These are phyloP conservation scores for Aegilops tauschii DNA, from an alignment of 176 grass and related monocot genomes.

Conservation along the genomic window DNA sequence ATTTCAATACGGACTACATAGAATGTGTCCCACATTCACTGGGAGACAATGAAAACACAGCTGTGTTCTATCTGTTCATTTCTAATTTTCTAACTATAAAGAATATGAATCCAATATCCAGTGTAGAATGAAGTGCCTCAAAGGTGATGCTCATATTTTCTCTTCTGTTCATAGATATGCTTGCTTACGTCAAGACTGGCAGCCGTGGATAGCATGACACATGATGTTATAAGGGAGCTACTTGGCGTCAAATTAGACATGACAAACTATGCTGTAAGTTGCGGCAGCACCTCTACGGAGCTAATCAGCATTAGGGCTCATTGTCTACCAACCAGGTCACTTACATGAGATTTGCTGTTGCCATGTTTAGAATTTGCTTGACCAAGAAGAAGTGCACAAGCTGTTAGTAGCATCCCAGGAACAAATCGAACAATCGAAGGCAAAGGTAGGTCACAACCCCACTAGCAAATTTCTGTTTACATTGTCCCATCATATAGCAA, in stretches of 20 bases:
- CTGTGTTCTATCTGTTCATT: neutral
- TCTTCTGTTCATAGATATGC: constrained; percentile 51
- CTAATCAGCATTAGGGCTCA: constrained; percentile 4
- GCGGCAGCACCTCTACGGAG: neutral
- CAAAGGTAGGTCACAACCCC: constrained; percentile 44
- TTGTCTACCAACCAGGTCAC: neutral
- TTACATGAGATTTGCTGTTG: constrained; percentile 23
- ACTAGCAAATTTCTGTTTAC: constrained; percentile 14
- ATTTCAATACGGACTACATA: neutral
- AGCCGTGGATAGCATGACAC: constrained; percentile 80
- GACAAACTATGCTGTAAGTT: constrained; percentile 84
- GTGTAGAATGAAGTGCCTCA: neutral
- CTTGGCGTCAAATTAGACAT: constrained; percentile 88
- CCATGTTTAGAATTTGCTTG: constrained; percentile 55
- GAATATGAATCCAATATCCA: neutral
- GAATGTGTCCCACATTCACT: neutral
- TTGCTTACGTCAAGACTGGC: constrained; percentile 72
- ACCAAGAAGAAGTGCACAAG: constrained; percentile 74
- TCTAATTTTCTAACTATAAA: constrained; percentile 8
- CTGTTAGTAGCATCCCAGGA: constrained; percentile 57
- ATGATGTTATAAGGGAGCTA: constrained; percentile 91
- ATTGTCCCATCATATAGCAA: neutral
- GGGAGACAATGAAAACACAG: neutral
- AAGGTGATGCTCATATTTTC: constrained; percentile 14
- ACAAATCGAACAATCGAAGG: constrained; percentile 69